Percentiles rank a stretch among this genome's conserved stretches.
These are phyloP conservation scores for Knoxdaviesia capensis DNA, from an alignment of 2,329 filamentous ascomycete genomes.

Conservation along the genomic window DNA sequence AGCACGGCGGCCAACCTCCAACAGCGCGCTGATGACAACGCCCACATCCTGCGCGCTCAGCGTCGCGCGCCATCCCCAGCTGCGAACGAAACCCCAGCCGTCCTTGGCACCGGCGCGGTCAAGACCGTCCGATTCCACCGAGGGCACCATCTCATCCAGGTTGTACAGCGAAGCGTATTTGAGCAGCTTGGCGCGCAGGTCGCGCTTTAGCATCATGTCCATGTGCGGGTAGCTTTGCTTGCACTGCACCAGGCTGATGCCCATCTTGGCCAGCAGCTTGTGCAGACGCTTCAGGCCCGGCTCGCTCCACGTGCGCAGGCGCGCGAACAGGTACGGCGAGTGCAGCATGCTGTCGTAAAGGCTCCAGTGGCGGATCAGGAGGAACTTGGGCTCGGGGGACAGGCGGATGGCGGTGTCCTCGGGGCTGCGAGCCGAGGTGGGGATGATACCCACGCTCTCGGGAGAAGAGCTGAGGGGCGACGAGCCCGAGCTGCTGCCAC, in stretches of 20 bases:
- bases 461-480: constrained; percentile 15
- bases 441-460: constrained; percentile 64
- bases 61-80: constrained; percentile 95
- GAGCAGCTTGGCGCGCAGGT: constrained; percentile 63
- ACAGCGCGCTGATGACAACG: constrained; percentile 76
- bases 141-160: constrained; percentile 78
- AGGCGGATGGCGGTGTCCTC: constrained; percentile 84
- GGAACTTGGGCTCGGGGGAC: constrained; percentile 81
- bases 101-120: constrained; percentile 58
- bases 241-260: constrained; percentile 80
- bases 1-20: constrained; percentile 58
- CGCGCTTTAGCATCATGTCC: constrained; percentile 91
- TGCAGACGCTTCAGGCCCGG: constrained; percentile 71
- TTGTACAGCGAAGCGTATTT: constrained; percentile 90
- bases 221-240: constrained; percentile 95
- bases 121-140: constrained; percentile 48
- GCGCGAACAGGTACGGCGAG: constrained; percentile 80
- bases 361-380: constrained; percentile 90
- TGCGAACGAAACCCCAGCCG: constrained; percentile 91
- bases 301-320: constrained; percentile 88
- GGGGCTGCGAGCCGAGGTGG: constrained; percentile 69
- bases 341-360: constrained; percentile 98
- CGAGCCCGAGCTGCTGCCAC: no score
- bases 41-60: constrained; percentile 84
- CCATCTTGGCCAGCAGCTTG: constrained; percentile 95